Evolutionary conservation across 2,329 filamentous ascomycete species (phyloP), one percentile per base, ranked within the genome.

Genomic region (Teratosphaeria nubilosa): DNA sequence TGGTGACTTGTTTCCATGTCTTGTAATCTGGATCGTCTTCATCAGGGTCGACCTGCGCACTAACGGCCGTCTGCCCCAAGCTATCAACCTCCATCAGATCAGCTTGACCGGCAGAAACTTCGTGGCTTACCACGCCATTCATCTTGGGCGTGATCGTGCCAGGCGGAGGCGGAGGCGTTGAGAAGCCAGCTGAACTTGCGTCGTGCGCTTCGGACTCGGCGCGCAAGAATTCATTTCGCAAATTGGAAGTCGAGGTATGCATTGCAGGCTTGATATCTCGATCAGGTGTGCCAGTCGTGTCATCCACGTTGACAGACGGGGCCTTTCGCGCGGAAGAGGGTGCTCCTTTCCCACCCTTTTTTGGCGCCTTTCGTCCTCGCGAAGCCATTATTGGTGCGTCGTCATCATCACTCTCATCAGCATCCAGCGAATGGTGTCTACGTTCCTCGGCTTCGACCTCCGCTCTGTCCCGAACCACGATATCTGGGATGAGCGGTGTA

Each of bases 1-100:
- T 97, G 1, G 94, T 99, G 48, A 96, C 90, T 73, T 97, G 92
- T 76, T 97, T 99, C 94, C 95, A 99, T 37, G 94, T 88, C 72
- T 95, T 95, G 76, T 94, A 96, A 70, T 96, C 92, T 1, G 82
- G 76, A 59, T 97, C 91, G 66, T 97, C 91, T 65, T 95, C 85
- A 64, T 90, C 90, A 13, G 83, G 81, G 65, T 95, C 89, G 65
- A 95, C 88, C 31, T 82, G 82, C 59, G 87, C 80, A 16, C 82
- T 83, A 58, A 88, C 80, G 45, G 90, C 77, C 1, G 86, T 86
- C 5, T 86, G 82, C n/a, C 74, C 76, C 37, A 78, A 73, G 0
- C 83, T 87, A 69, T 97, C 94, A 34, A 94, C 84, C 59, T 99
- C 94, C 82, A 95, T 94, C 25, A 83, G 80, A 74, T 96, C 90